Percentiles rank a stretch among this genome's conserved stretches.
Conservation (phyloP, 352 stramenopile species). For the Pythium phragmiticola region DNA sequence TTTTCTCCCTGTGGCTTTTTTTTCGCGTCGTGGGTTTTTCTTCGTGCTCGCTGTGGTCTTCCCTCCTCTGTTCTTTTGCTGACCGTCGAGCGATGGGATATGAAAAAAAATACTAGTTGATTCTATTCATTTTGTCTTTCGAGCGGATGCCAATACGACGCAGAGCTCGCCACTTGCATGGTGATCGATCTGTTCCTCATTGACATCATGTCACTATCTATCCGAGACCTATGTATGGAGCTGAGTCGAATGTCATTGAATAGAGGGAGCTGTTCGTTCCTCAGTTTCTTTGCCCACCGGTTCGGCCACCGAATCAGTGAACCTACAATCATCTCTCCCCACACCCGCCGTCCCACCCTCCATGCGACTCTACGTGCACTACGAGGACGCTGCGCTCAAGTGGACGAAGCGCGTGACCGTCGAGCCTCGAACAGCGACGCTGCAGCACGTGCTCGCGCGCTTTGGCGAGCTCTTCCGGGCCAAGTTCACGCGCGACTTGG, state of each 20-base stretch:
- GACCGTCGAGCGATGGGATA: constrained; percentile 17
- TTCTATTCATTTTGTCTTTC: constrained; percentile 26
- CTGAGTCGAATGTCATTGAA: background rate
- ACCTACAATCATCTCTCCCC: background rate
- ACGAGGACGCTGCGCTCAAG: constrained; percentile 33
- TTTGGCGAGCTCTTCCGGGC: constrained; percentile 40
- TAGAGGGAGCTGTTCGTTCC: constrained; percentile 2
- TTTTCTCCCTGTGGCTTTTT: background rate
- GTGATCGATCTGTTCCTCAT: background rate
- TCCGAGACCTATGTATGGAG: background rate
- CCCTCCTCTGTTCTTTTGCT: background rate
- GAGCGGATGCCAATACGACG: background rate
- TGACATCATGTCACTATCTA: background rate
- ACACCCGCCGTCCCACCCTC: background rate
- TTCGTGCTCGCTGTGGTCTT: background rate
- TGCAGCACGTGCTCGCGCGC: constrained; percentile 38
- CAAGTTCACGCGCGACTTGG: constrained; percentile 43
- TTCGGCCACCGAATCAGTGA: constrained; percentile 1
- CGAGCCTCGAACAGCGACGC: constrained; percentile 21
- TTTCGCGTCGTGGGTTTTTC: background rate
- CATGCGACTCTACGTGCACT: constrained; percentile 72
- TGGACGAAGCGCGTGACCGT: constrained; percentile 64
- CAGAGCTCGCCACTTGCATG: background rate
- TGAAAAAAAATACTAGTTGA: constrained; percentile 32
- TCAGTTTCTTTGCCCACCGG: constrained; percentile 1